Evolutionary conservation across 345 rosid species (phyloP).

Genomic region (Melaleuca quinquenervia): DNA sequence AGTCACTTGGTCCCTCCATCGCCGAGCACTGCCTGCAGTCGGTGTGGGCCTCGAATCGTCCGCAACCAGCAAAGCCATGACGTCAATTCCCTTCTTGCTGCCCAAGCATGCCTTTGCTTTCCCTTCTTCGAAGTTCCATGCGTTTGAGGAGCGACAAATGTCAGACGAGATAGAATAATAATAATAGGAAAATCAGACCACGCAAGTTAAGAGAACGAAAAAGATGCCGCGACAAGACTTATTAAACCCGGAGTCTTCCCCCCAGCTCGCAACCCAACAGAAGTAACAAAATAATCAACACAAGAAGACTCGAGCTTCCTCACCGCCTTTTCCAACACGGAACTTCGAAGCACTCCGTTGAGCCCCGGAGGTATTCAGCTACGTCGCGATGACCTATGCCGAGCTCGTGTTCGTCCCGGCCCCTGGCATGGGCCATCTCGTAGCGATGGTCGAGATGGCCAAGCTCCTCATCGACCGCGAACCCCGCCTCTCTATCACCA

Average conservation of each 20-base stretch:
- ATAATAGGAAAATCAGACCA: background rate
- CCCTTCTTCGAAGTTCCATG: background rate
- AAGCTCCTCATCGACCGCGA: constrained; percentile 27
- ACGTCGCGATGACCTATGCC: background rate
- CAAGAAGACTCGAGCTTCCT: constrained; percentile 10
- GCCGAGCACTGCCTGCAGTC: background rate
- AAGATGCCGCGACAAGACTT: background rate
- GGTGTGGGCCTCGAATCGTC: background rate
- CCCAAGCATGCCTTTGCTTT: background rate
- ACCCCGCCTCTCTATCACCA: constrained; percentile 26
- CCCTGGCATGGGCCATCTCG: constrained; percentile 32
- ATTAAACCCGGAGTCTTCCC: background rate
- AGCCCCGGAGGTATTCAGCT: background rate
- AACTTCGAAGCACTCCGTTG: background rate
- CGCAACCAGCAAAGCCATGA: background rate
- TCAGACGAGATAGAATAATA: background rate
- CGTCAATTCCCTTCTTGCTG: background rate
- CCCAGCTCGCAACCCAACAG: background rate
- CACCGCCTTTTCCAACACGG: background rate
- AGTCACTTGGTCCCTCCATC: too few relatives aligned
- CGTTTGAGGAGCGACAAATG: background rate
- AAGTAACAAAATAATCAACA: background rate
- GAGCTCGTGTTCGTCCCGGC: background rate
- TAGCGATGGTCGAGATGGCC: constrained; percentile 28
- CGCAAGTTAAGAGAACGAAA: background rate